These are phyloP conservation scores for Ampelomyces quisqualis DNA, from an alignment of 2,329 filamentous ascomycete genomes.

Conservation along the genomic window DNA sequence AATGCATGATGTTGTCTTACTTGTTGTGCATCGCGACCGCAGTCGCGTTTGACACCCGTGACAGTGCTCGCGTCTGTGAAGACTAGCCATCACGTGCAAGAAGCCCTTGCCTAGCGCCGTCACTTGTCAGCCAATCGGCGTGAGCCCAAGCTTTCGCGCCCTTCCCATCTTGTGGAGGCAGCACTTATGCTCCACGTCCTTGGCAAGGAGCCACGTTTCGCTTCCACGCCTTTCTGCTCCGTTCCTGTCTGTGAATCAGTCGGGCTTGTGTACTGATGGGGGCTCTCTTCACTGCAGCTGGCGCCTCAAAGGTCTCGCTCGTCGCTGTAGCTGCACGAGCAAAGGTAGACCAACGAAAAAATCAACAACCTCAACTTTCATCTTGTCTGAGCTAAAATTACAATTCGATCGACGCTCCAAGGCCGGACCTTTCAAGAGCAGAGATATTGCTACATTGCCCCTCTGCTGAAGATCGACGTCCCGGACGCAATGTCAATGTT, in stretches of 20 bases:
- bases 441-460: too few relatives aligned
- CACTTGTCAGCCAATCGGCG: constrained; percentile 16
- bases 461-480: not conserved
- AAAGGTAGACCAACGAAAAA: constrained; percentile 12
- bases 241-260: constrained; percentile 25
- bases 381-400: too few relatives aligned
- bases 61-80: constrained; percentile 18
- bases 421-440: too few relatives aligned
- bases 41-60: constrained; percentile 7
- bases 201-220: constrained; percentile 32
- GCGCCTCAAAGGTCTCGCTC: constrained; percentile 24
- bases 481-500: constrained; percentile 36
- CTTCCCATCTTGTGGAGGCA: constrained; percentile 23
- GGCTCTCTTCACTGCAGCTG: constrained; percentile 19
- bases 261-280: constrained; percentile 27
- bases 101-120: constrained; percentile 21
- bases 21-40: not conserved
- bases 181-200: constrained; percentile 13
- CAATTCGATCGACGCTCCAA: too few relatives aligned
- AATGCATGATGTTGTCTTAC: constrained; percentile 1
- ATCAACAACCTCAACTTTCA: constrained; percentile 4
- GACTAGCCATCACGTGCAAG: constrained; percentile 25
- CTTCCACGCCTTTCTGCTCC: constrained; percentile 34
- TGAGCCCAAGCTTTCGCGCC: constrained; percentile 24
- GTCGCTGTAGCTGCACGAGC: constrained; percentile 19